Base-by-base conservation (phyloP, 2,329 filamentous ascomycete genomes). In the Microthyrium microscopicum region DNA sequence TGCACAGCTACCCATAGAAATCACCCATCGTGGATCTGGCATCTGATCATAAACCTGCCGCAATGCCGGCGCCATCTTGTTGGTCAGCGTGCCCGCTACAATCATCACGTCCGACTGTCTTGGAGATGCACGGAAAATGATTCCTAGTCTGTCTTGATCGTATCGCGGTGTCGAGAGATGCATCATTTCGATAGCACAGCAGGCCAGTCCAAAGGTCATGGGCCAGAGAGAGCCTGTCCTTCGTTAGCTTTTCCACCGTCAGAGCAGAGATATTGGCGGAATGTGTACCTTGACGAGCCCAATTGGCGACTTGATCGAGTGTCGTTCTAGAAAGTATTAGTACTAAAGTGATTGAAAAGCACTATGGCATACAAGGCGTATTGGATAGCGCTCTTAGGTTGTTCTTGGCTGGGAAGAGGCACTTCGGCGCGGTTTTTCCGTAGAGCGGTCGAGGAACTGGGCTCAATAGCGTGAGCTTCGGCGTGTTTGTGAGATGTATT, bases 101-200 rank as follows among this genome's bases (percentile, higher is more conserved):
- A 93, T 89, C 82, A 93, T 91, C 44, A 92, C 78, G 55, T 93
- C 84, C 37, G 82, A 82, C 58, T 92, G 83, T 42, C 83, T 77
- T 4, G 83, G 83, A 7, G 80, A 87, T 38, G 82, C 83, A 48
- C 83, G 77, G 70, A 91, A 91, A 55, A 91, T 91, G 53, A 91
- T 91, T 47, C 83, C 83, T 37, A 89, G 66, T 30, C 83, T 74
- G 61, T 92, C 83, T 53, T 89, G 81, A 51, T 91, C 82, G 69
- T 91, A 91, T 24, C 82, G 77, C n/a, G 83, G 83, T 41, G 81
- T 83, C 19, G 82, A 91, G 26, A 84, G 66, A 54, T 87, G 80
- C 83, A 92, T 92, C 83, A 91, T 91, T 57, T 92, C 83, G 53
- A 92, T 62, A 57, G 79, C 82, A 55, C 83, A 91, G 68, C 83